Evolutionary conservation across 2,329 filamentous ascomycete species (phyloP).

Genomic region (Diaporthe caulivora): DNA sequence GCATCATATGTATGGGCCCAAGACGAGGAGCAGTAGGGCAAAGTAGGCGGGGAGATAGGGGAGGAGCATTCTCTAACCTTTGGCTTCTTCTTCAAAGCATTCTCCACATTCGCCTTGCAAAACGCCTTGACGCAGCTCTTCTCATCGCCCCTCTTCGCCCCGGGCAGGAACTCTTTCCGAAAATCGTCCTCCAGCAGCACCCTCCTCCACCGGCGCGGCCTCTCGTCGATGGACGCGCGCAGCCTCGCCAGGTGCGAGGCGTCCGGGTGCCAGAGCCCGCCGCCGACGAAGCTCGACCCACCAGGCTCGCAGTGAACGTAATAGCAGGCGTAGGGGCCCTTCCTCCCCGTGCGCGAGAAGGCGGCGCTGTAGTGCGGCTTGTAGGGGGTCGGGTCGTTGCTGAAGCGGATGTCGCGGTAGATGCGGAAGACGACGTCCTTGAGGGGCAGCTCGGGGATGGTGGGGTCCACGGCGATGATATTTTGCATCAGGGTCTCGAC

Average conservation of each 20-base stretch:
- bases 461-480: slow-evolving; percentile 80
- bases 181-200: slow-evolving; percentile 73
- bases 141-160: slow-evolving; percentile 62
- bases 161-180: slow-evolving; percentile 74
- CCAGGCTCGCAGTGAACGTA: slow-evolving; percentile 86
- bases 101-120: slow-evolving; percentile 75
- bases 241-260: slow-evolving; percentile 73
- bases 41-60: background rate
- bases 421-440: slow-evolving; percentile 92
- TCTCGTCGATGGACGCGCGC: slow-evolving; percentile 80
- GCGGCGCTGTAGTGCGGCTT: slow-evolving; percentile 90
- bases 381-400: slow-evolving; percentile 86
- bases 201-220: slow-evolving; percentile 76
- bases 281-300: slow-evolving; percentile 78
- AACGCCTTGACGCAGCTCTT: slow-evolving; percentile 78
- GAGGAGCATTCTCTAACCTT: slow-evolving; percentile 69
- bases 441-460: slow-evolving; percentile 85
- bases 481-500: slow-evolving; percentile 78
- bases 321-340: slow-evolving; percentile 89
- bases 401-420: slow-evolving; percentile 88
- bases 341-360: slow-evolving; percentile 88
- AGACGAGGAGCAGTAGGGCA: background rate
- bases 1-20: background rate
- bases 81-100: slow-evolving; percentile 86
- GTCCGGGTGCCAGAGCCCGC: slow-evolving; percentile 86